phyloP scores from a whole-genome alignment of 2,329 filamentous ascomycete species.

The Botryotinia convoluta region DNA sequence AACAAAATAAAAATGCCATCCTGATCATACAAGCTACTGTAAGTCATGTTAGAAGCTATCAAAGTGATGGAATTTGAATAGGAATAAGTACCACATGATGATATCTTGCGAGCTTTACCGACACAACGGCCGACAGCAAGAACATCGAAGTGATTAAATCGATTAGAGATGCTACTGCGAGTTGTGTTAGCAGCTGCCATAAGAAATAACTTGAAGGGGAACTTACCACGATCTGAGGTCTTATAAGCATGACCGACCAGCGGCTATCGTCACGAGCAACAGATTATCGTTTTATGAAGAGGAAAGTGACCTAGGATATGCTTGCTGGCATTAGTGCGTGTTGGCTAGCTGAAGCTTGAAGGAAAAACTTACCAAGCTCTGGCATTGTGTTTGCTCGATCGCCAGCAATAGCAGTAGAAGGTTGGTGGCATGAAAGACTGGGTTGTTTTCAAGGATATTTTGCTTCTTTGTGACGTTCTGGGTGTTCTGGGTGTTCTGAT shows the following conservation, averaged over 20 bases:
- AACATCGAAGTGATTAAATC: neutral
- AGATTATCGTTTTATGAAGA: neutral
- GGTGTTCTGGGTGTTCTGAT: no score
- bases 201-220: neutral
- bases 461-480: neutral
- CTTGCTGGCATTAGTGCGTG: neutral
- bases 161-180: neutral
- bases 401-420: neutral
- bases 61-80: neutral
- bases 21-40: neutral
- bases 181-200: neutral
- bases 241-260: neutral
- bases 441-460: fast-evolving
- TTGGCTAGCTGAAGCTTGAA: neutral
- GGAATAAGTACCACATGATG: neutral
- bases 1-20: fast-evolving
- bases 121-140: neutral
- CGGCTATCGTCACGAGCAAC: neutral
- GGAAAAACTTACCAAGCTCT: neutral
- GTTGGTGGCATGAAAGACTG: neutral
- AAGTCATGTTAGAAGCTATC: neutral
- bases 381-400: neutral
- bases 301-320: no score
- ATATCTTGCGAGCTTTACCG: neutral
- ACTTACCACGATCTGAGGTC: neutral